Conservation (phyloP, 192 early-diverging fungal genomes). For the Kickxella alabastrina region DNA sequence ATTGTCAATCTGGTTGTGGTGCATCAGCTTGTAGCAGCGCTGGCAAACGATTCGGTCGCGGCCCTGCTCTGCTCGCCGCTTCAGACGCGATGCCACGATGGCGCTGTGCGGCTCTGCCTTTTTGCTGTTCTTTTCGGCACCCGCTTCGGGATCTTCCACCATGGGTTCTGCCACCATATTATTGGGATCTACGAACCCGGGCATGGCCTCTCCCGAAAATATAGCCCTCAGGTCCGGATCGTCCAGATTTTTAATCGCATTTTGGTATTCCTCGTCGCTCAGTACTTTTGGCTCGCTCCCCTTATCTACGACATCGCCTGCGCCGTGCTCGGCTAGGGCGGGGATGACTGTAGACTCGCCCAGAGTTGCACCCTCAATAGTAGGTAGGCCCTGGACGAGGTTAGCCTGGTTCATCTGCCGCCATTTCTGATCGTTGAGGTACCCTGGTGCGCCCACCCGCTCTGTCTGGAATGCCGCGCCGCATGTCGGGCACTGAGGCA, state of each 20-base stretch:
- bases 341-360: slow-evolving; percentile 2
- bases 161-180: slow-evolving; percentile 3
- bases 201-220: slow-evolving; percentile 21
- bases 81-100: slow-evolving; percentile 15
- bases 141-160: background rate
- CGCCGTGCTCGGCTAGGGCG: background rate
- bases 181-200: slow-evolving; percentile 23
- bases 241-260: slow-evolving; percentile 39
- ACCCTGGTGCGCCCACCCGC: slow-evolving; percentile 50
- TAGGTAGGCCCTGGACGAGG: slow-evolving; percentile 19
- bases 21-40: slow-evolving; percentile 61
- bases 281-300: slow-evolving; percentile 17
- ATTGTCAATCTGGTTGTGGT: slow-evolving; percentile 52
- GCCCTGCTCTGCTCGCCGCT: slow-evolving; percentile 41
- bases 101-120: background rate
- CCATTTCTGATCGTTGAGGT: slow-evolving; percentile 43
- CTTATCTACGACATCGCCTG: background rate
- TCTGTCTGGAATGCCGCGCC: slow-evolving; percentile 62
- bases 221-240: slow-evolving; percentile 29
- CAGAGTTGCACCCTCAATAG: background rate
- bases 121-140: background rate
- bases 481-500: slow-evolving; percentile 60
- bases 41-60: slow-evolving; percentile 56
- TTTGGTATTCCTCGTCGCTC: slow-evolving; percentile 44
- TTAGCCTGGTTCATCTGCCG: slow-evolving; percentile 47